Evolutionary conservation across 1,284 basidiomycete genomes (phyloP).

Genomic region (Trichosporon asahii): DNA sequence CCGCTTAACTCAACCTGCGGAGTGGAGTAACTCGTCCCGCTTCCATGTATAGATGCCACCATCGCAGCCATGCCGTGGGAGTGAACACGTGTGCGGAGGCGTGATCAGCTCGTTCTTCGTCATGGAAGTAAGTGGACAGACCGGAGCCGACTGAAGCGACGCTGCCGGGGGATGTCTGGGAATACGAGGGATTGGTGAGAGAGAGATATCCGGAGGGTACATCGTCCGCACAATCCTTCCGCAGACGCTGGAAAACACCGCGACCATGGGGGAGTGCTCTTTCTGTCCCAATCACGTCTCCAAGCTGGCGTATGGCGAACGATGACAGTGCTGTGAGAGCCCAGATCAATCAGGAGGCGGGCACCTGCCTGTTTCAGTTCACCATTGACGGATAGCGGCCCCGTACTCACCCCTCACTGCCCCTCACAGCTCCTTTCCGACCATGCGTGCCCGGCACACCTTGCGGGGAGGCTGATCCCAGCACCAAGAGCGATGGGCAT

Average conservation of each 20-base stretch:
- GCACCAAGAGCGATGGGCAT: background rate
- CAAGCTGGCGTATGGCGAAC: background rate
- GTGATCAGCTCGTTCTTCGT: background rate
- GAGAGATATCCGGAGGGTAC: too few species aligned
- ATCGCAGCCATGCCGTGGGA: background rate
- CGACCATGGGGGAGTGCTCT: background rate
- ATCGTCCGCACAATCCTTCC: background rate
- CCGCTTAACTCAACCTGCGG: background rate
- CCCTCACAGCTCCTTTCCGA: background rate
- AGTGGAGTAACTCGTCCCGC: background rate
- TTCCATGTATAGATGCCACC: background rate
- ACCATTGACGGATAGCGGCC: background rate
- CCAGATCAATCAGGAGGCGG: background rate
- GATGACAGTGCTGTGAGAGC: too few species aligned
- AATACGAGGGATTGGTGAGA: too few species aligned
- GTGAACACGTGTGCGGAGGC: background rate
- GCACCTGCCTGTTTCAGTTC: background rate
- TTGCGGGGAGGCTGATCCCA: background rate
- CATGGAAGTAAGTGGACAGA: too few species aligned
- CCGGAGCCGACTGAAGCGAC: background rate
- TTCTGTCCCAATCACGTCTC: background rate
- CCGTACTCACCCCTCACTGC: background rate
- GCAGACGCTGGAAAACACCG: too few species aligned
- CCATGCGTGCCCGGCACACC: background rate
- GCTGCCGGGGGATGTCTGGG: too few species aligned